Evolutionary conservation across 495 filamentous ascomycete species (phyloP).

Genomic region (Annulohypoxylon maeteangense): DNA sequence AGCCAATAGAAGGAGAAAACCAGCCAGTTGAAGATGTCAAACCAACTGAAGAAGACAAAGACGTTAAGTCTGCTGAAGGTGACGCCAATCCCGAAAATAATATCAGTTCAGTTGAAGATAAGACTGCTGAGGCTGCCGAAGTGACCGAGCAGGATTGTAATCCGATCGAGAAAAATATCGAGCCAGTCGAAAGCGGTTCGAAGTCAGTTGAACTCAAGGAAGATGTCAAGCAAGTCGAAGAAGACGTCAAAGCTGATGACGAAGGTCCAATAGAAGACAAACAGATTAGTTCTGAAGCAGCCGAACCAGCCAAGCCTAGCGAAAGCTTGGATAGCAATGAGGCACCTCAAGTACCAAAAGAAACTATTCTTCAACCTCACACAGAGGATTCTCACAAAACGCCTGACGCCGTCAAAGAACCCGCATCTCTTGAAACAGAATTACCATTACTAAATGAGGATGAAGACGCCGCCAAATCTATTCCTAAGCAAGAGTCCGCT

Average conservation of each 20-base stretch:
- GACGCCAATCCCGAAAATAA: too few species aligned
- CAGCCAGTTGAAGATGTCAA: neutral
- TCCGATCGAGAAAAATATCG: neutral
- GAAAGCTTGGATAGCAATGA: conserved; percentile 1
- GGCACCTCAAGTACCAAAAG: conserved; percentile 1
- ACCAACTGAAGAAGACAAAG: neutral
- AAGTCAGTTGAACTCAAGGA: neutral
- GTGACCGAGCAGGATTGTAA: neutral
- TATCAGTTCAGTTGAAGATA: neutral
- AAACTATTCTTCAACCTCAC: conserved; percentile 8
- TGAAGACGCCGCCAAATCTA: neutral
- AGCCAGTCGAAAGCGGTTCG: neutral
- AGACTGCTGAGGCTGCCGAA: neutral
- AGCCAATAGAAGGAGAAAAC: neutral
- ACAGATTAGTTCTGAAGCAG: conserved; percentile 1
- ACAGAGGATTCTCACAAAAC: neutral
- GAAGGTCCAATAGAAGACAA: neutral
- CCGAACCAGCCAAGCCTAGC: neutral
- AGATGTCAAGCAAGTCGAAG: conserved; percentile 18
- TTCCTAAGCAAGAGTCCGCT: neutral
- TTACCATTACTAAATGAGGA: neutral
- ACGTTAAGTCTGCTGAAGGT: neutral
- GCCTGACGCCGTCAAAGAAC: neutral
- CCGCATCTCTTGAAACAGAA: neutral
- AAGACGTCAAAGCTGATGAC: conserved; percentile 33